These are phyloP conservation scores for Xerocomellus amylosporus DNA, from an alignment of 768 basidiomycete genomes.

Conservation along the genomic window DNA sequence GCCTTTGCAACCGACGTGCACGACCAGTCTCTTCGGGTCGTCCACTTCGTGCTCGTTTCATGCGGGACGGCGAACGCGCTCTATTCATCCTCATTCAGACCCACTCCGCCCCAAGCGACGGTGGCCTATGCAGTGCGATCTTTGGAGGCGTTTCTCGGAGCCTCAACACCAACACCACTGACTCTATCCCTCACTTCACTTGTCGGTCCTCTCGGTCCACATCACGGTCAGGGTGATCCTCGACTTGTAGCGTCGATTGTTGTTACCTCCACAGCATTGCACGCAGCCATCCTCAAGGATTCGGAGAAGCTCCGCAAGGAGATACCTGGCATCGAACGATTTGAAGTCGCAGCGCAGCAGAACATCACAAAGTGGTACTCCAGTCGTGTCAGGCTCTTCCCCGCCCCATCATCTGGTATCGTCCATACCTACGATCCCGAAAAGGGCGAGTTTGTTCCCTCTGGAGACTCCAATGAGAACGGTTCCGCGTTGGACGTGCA, in stretches of 20 bases:
- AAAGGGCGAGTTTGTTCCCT: slow-evolving; percentile 45
- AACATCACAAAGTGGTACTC: slow-evolving; percentile 75
- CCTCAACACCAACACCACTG: slow-evolving; percentile 40
- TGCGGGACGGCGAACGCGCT: slow-evolving; percentile 94
- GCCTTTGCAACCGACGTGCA: slow-evolving; percentile 19
- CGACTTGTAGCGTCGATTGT: slow-evolving; percentile 58
- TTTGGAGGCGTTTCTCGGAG: slow-evolving; percentile 48
- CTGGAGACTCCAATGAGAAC: slow-evolving; percentile 34
- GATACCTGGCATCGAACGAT: slow-evolving; percentile 78
- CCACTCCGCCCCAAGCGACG: slow-evolving; percentile 27
- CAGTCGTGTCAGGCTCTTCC: slow-evolving; percentile 55
- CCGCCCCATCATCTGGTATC: slow-evolving; percentile 36
- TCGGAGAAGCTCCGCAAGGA: slow-evolving; percentile 71
- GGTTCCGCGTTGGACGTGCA: slow-evolving; percentile 44
- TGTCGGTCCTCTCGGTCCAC: slow-evolving; percentile 28
- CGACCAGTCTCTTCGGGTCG: slow-evolving; percentile 8
- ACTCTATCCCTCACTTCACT: slow-evolving; percentile 54
- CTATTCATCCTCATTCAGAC: slow-evolving; percentile 73
- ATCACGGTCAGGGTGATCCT: slow-evolving; percentile 11
- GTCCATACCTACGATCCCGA: slow-evolving; percentile 64
- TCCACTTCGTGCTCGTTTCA: slow-evolving; percentile 59
- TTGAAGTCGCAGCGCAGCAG: slow-evolving; percentile 78
- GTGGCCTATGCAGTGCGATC: slow-evolving; percentile 52
- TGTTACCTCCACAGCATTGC: slow-evolving; percentile 81
- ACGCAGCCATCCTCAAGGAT: slow-evolving; percentile 80